A percentile compares a stretch with the other conserved stretches of the same genome.
phyloP scores from a whole-genome alignment of 371 early-diverging fungal genomes.

The Mortierella sp. region DNA sequence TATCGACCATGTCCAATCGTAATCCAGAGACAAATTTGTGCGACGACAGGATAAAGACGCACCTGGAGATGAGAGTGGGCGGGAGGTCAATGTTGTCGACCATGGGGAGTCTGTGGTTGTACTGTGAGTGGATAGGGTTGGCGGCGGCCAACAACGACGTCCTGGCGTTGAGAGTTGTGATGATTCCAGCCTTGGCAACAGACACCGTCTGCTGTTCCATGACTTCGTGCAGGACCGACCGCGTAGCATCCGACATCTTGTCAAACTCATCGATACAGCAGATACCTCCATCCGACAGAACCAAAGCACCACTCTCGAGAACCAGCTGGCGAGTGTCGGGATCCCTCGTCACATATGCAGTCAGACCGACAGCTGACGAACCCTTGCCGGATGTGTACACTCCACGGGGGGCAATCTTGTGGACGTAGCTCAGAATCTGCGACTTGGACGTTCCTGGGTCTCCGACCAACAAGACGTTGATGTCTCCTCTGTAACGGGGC shows the following conservation, averaged over 20 bases:
- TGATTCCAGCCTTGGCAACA: conserved; percentile 99
- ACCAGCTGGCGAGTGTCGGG: conserved; percentile 98
- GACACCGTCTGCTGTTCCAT: conserved; percentile 99
- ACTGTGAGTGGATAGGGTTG: conserved; percentile 97
- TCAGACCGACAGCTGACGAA: conserved; percentile 99
- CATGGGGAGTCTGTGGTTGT: conserved; percentile 90
- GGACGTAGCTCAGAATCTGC: conserved; percentile 96
- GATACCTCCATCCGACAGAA: conserved; percentile 98
- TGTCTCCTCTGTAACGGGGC: conserved; percentile 91
- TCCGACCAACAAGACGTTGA: conserved; percentile 98
- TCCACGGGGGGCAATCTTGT: conserved; percentile 97
- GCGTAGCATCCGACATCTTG: conserved; percentile 98
- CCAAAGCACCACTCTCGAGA: conserved; percentile 99
- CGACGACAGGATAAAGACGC: background rate
- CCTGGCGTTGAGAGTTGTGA: conserved; percentile 98
- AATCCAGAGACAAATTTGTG: conserved; percentile 1
- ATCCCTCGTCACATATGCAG: conserved; percentile 98
- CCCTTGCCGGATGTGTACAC: conserved; percentile 99
- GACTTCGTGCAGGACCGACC: conserved; percentile 99
- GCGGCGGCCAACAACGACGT: conserved; percentile 99
- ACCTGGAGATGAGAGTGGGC: conserved; percentile 95
- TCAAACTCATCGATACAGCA: conserved; percentile 99
- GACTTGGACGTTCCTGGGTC: conserved; percentile 99
- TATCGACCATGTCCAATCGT: background rate
- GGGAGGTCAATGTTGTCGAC: conserved; percentile 98